These are phyloP conservation scores for Fusarium tanahbumbuense DNA, from an alignment of 2,329 filamentous ascomycete species.

Conservation along the genomic window DNA sequence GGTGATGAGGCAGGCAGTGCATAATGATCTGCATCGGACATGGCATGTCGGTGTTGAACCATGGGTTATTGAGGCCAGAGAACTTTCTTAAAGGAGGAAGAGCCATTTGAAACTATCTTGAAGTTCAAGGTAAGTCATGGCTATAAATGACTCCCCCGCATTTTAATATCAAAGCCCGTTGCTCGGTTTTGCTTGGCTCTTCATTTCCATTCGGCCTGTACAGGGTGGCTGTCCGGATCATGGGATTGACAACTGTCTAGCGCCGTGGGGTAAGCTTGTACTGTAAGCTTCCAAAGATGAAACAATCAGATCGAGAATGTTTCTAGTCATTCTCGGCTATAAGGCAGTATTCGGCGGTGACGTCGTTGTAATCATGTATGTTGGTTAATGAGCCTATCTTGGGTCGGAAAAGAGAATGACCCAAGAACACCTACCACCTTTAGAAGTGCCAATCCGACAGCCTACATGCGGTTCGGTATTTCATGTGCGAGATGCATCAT, in stretches of 20 bases:
- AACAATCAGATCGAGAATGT: slow-evolving; percentile 8
- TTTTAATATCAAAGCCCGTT: slow-evolving; percentile 14
- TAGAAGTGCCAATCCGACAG: background rate
- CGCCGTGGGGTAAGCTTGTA: slow-evolving; percentile 15
- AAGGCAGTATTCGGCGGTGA: background rate
- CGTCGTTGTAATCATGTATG: background rate
- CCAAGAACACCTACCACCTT: background rate
- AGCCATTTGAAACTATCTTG: background rate
- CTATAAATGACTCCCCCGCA: slow-evolving; percentile 19
- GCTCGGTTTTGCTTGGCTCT: slow-evolving; percentile 20
- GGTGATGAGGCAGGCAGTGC: slow-evolving; percentile 27
- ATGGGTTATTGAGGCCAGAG: background rate
- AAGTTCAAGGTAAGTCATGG: background rate
- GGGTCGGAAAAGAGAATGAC: background rate
- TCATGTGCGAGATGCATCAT: slow-evolving; percentile 13
- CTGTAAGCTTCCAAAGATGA: slow-evolving; percentile 6
- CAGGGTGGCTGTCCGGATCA: slow-evolving; percentile 30
- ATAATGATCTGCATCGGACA: slow-evolving; percentile 42
- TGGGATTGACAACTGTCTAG: slow-evolving; percentile 41
- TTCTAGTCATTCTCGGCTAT: background rate
- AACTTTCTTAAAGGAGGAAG: background rate
- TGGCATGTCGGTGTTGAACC: slow-evolving; percentile 13
- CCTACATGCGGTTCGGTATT: slow-evolving; percentile 1
- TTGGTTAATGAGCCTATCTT: background rate
- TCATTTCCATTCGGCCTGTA: background rate